A percentile compares a stretch with the other conserved stretches of the same genome.
phyloP scores from a whole-genome alignment of 768 basidiomycete species.

The Kwoniella dendrophila region DNA sequence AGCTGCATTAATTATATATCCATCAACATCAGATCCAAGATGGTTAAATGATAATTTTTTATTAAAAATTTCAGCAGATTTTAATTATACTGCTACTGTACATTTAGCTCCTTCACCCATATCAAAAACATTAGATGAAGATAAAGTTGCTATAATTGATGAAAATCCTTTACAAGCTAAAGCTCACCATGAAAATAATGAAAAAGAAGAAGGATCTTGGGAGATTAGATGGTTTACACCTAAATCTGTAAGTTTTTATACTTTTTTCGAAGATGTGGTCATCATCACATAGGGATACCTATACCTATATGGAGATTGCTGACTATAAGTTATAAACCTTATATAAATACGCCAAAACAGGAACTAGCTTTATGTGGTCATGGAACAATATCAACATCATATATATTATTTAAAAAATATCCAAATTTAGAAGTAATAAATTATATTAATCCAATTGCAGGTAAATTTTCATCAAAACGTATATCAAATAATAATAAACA shows the following conservation, averaged over 20 bases:
- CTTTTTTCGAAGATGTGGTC: background rate
- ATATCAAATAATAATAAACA: background rate
- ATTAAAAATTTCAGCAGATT: background rate
- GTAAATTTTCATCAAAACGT: background rate
- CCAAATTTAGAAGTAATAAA: background rate
- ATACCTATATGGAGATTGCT: too few species aligned
- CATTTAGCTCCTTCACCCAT: constrained; percentile 7
- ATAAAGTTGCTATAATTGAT: background rate
- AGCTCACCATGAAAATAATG: too few species aligned
- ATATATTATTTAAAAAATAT: constrained; percentile 1
- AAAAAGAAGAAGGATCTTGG: background rate
- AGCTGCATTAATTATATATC: constrained; percentile 1
- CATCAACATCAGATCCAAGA: background rate
- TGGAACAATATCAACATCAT: background rate
- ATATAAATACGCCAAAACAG: background rate
- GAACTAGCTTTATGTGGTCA: constrained; percentile 1
- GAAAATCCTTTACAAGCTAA: too few species aligned
- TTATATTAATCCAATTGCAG: background rate
- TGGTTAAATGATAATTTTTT: constrained; percentile 1
- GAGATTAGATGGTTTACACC: constrained; percentile 5
- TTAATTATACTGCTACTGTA: constrained; percentile 4
- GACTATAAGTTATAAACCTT: too few species aligned
- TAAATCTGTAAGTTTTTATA: constrained; percentile 3
- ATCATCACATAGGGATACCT: background rate
- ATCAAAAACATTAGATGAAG: too few species aligned